Conservation (phyloP, 1,139 yeast species). For the Kluyveromyces sp. region DNA sequence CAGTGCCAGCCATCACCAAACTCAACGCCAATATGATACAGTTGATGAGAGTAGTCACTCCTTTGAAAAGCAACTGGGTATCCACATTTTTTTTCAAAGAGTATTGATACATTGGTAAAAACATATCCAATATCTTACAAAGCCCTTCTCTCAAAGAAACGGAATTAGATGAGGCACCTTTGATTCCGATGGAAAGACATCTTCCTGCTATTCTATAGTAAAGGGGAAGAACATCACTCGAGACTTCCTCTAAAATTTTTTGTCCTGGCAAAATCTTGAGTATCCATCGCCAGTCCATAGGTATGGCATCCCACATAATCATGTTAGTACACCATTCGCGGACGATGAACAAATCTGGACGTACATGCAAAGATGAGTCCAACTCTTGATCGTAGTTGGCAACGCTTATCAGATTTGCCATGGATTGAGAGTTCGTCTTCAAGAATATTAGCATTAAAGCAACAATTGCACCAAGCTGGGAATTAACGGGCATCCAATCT, state of each 20-base stretch:
- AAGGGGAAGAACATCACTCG: conserved; percentile 59
- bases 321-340: conserved; percentile 62
- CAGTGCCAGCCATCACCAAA: conserved; percentile 84
- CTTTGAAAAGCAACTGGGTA: conserved; percentile 49
- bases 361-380: conserved; percentile 59
- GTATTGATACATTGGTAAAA: conserved; percentile 48
- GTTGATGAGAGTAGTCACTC: conserved; percentile 53
- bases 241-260: conserved; percentile 27
- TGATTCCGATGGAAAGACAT: conserved; percentile 67
- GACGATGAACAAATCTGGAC: conserved; percentile 74
- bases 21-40: conserved; percentile 59
- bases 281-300: conserved; percentile 53
- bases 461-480: conserved; percentile 73
- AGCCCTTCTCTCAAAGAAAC: conserved; percentile 49
- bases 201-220: conserved; percentile 70
- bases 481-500: conserved; percentile 57
- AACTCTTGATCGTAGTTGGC: conserved; percentile 34
- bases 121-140: conserved; percentile 54
- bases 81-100: conserved; percentile 48
- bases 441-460: conserved; percentile 72
- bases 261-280: conserved; percentile 24
- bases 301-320: conserved; percentile 72
- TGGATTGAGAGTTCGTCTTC: conserved; percentile 52
- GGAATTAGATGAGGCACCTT: conserved; percentile 67
- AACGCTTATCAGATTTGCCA: conserved; percentile 40